These are phyloP conservation scores for Sanguinoderma infundibulare DNA, from an alignment of 1,284 basidiomycete species.

Conservation along the genomic window DNA sequence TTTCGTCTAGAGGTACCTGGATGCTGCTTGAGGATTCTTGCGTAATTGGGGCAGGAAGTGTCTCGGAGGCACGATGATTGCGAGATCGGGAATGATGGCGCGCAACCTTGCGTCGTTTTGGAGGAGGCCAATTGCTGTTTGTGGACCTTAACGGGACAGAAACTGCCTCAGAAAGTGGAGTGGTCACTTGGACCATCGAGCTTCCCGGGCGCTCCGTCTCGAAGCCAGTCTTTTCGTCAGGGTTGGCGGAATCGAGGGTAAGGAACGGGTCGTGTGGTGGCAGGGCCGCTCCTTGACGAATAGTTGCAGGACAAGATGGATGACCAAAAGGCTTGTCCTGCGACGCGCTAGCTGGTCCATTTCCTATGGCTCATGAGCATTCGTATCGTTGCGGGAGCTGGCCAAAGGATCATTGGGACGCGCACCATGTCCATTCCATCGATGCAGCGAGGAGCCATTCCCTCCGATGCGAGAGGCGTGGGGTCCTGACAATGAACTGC, in stretches of 20 bases:
- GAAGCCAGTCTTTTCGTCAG: neutral
- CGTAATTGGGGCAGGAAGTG: neutral
- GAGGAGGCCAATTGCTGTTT: neutral
- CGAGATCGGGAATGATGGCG: neutral
- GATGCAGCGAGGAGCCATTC: neutral
- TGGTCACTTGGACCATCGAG: neutral
- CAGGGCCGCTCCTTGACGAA: neutral
- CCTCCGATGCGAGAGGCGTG: neutral
- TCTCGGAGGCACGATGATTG: neutral
- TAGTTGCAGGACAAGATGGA: too few species aligned
- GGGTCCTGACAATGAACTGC: neutral
- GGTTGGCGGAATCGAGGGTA: neutral
- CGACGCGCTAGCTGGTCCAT: neutral
- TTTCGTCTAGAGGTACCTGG: neutral
- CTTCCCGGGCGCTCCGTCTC: slow-evolving; percentile 2
- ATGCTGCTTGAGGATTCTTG: neutral
- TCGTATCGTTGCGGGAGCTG: neutral
- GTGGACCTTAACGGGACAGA: neutral
- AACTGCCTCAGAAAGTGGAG: neutral
- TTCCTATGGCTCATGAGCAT: neutral
- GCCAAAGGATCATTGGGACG: neutral
- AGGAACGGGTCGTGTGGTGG: neutral
- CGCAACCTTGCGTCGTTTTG: neutral
- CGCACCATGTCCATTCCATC: neutral
- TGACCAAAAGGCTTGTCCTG: neutral